phyloP scores from a whole-genome alignment of 2,329 filamentous ascomycete genomes.

The Salinomyces thailandicus region DNA sequence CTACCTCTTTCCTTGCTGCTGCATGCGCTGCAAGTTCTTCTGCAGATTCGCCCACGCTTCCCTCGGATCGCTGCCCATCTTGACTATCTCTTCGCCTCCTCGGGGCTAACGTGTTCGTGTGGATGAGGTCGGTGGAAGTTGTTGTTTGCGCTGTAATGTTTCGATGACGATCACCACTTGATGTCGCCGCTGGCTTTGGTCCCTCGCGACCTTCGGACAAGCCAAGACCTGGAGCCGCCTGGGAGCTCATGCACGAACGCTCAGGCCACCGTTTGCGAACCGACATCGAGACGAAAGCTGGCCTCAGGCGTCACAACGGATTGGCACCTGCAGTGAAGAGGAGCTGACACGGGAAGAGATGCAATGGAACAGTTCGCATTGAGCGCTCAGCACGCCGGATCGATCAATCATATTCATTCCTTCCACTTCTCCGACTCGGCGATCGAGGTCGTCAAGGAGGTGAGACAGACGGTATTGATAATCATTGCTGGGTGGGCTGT shows the following conservation, averaged over 20 bases:
- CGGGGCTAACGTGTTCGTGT: too few species aligned
- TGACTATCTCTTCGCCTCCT: not conserved
- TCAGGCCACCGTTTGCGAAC: too few species aligned
- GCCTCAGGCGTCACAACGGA: not conserved
- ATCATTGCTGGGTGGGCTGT: conserved; percentile 31
- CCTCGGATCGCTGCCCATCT: conserved; percentile 42
- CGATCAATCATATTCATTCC: conserved; percentile 37
- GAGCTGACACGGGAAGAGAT: too few species aligned
- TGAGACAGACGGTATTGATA: conserved; percentile 41
- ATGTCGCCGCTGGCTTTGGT: too few species aligned
- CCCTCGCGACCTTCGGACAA: too few species aligned
- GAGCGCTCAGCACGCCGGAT: conserved; percentile 24
- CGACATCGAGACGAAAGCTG: not conserved
- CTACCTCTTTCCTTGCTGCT: conserved; percentile 38
- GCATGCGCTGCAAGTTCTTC: conserved; percentile 43
- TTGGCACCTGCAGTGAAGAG: not conserved
- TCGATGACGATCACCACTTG: conserved; percentile 1
- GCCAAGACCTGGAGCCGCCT: not conserved
- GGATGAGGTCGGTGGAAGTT: too few species aligned
- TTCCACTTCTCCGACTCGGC: conserved; percentile 42
- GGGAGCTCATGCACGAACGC: too few species aligned
- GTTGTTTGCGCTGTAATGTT: too few species aligned
- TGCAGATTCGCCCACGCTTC: conserved; percentile 58
- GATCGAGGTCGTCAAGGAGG: conserved; percentile 40
- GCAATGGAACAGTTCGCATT: conserved; percentile 26